Conservation (phyloP, 2,329 filamentous ascomycete genomes). For the Tolypocladium pustulatum region DNA sequence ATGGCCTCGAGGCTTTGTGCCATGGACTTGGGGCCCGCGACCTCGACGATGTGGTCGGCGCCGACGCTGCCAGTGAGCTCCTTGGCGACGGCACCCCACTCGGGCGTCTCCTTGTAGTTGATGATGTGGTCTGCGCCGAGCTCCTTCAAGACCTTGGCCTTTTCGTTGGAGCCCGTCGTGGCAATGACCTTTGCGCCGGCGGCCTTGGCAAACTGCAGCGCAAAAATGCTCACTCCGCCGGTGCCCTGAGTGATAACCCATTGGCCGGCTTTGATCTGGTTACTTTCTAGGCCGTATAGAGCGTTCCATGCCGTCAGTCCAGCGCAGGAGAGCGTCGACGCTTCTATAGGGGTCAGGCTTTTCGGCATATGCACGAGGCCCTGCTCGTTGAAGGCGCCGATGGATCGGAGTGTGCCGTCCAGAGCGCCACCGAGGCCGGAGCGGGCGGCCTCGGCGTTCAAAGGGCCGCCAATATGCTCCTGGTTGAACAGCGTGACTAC, state of each 20-base stretch:
- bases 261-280: constrained; percentile 39
- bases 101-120: constrained; percentile 34
- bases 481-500: constrained; percentile 54
- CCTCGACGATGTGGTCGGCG: constrained; percentile 37
- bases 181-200: constrained; percentile 37
- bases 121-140: constrained; percentile 39
- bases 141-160: constrained; percentile 30
- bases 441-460: constrained; percentile 19
- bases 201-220: constrained; percentile 45
- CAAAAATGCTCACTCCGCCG: constrained; percentile 58
- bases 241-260: constrained; percentile 60
- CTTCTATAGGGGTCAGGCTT: constrained; percentile 41
- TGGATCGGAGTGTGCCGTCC: constrained; percentile 58
- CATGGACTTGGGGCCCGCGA: constrained; percentile 33
- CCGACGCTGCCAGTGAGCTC: constrained; percentile 31
- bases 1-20: constrained; percentile 33
- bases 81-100: constrained; percentile 35
- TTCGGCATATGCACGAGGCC: constrained; percentile 55
- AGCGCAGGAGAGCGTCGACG: constrained; percentile 48
- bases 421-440: constrained; percentile 58
- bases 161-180: constrained; percentile 35
- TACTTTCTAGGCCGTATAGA: constrained; percentile 43
- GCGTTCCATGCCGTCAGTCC: constrained; percentile 57
- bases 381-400: constrained; percentile 56
- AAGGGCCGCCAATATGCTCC: constrained; percentile 34